Percentiles rank a stretch among this genome's conserved stretches.
phyloP scores from a whole-genome alignment of 768 basidiomycete species.

The Termitomyces titanicus region DNA sequence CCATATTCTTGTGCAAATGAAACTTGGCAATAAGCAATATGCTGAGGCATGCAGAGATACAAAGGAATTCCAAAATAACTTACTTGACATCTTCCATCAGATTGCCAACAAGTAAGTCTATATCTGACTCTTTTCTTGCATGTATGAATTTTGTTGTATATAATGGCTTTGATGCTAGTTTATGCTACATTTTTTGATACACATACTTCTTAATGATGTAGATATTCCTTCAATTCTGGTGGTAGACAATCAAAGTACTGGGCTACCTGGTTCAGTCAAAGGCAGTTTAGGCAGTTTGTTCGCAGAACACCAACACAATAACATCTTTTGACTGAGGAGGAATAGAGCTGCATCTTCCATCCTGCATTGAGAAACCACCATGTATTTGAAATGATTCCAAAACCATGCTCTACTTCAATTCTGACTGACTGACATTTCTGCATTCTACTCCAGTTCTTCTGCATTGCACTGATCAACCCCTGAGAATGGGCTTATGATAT shows the following conservation, averaged over 20 bases:
- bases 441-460: slow-evolving; percentile 22
- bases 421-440: slow-evolving; percentile 17
- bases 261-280: slow-evolving; percentile 21
- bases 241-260: slow-evolving; percentile 19
- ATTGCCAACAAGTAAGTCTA: neutral
- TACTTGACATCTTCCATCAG: neutral
- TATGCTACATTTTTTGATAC: neutral
- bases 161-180: too few relatives aligned
- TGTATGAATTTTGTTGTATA: too few relatives aligned
- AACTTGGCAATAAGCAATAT: neutral
- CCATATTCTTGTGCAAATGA: too few relatives aligned
- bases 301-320: slow-evolving; percentile 23
- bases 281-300: slow-evolving; percentile 20
- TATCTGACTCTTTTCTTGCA: too few relatives aligned
- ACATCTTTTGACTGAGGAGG: slow-evolving; percentile 19
- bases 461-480: slow-evolving; percentile 10
- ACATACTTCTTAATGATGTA: neutral
- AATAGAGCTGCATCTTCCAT: slow-evolving; percentile 16
- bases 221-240: slow-evolving; percentile 7
- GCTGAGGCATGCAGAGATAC: neutral
- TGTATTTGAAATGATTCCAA: slow-evolving; percentile 14
- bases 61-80: neutral
- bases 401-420: slow-evolving; percentile 25
- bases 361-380: slow-evolving; percentile 22
- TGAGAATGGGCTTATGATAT: slow-evolving; percentile 18